phyloP scores from a whole-genome alignment of 2,329 filamentous ascomycete species.

The Lomentospora prolificans region DNA sequence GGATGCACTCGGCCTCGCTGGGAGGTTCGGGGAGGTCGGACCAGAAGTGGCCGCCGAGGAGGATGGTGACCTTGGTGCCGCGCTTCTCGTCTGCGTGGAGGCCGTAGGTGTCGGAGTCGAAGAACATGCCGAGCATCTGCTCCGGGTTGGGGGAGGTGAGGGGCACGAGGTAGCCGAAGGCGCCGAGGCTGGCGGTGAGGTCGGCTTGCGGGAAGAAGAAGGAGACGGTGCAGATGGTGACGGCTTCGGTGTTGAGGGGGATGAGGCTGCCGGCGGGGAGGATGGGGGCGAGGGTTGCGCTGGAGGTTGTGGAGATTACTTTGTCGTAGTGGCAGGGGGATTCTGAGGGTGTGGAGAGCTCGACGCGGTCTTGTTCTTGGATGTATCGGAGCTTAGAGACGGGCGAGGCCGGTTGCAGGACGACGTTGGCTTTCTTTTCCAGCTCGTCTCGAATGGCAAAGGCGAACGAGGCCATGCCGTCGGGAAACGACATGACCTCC shows the following conservation, averaged over 20 bases:
- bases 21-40: slow-evolving; percentile 32
- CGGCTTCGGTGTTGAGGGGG: slow-evolving; percentile 48
- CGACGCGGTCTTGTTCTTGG: slow-evolving; percentile 25
- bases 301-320: slow-evolving; percentile 55
- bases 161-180: slow-evolving; percentile 90
- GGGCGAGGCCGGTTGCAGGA: slow-evolving; percentile 38
- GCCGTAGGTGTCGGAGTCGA: slow-evolving; percentile 58
- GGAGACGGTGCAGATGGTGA: slow-evolving; percentile 87
- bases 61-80: slow-evolving; percentile 85
- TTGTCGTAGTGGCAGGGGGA: slow-evolving; percentile 33
- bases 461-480: slow-evolving; percentile 55
- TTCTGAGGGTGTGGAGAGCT: slow-evolving; percentile 9
- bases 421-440: slow-evolving; percentile 44
- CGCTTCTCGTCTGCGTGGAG: slow-evolving; percentile 40
- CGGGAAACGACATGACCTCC: slow-evolving; percentile 31
- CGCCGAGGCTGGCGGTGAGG: slow-evolving; percentile 51
- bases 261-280: slow-evolving; percentile 26
- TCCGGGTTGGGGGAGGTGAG: slow-evolving; percentile 71
- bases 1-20: slow-evolving; percentile 52
- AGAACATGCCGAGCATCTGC: slow-evolving; percentile 80
- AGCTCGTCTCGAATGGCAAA: slow-evolving; percentile 43
- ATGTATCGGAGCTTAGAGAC: slow-evolving; percentile 38
- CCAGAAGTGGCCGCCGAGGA: slow-evolving; percentile 94
- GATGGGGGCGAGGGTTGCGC: slow-evolving; percentile 27
- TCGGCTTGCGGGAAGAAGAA: slow-evolving; percentile 64